Conservation (phyloP, 352 stramenopile genomes). For the Phytophthora boehmeriae region DNA sequence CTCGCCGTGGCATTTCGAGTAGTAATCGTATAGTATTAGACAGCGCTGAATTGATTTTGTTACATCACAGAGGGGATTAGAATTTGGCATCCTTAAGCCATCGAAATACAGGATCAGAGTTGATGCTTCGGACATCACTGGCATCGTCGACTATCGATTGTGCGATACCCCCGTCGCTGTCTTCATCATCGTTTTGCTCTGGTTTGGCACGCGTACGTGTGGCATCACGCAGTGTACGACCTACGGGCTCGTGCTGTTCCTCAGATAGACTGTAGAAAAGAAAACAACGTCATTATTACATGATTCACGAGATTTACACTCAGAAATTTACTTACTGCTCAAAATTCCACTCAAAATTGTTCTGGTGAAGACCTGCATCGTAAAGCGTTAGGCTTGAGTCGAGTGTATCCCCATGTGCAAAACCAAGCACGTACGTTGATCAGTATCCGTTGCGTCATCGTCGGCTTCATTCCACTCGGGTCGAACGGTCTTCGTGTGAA, state of each 20-base stretch:
- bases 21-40: slow-evolving; percentile 11
- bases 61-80: slow-evolving; percentile 25
- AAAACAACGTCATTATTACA: slow-evolving; percentile 3
- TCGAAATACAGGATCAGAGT: slow-evolving; percentile 56
- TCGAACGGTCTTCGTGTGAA: slow-evolving; percentile 75
- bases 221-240: not conserved
- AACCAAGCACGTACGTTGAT: slow-evolving; percentile 22
- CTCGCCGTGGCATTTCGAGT: slow-evolving; percentile 54
- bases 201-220: slow-evolving; percentile 5
- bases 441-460: slow-evolving; percentile 22
- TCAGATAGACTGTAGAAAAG: slow-evolving; percentile 27
- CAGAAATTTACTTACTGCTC: slow-evolving; percentile 41
- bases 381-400: not conserved
- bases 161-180: slow-evolving; percentile 7
- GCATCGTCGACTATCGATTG: slow-evolving; percentile 23
- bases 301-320: not conserved
- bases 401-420: not conserved
- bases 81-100: slow-evolving; percentile 67
- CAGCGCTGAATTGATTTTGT: slow-evolving; percentile 6
- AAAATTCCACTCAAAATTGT: slow-evolving; percentile 70
- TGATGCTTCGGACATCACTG: slow-evolving; percentile 40
- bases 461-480: slow-evolving; percentile 49
- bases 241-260: slow-evolving; percentile 12
- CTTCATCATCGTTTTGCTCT: slow-evolving; percentile 12
- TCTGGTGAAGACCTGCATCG: slow-evolving; percentile 12